Conservation (phyloP, 1,139 yeast genomes). For the Candida pseudocylindracea region DNA sequence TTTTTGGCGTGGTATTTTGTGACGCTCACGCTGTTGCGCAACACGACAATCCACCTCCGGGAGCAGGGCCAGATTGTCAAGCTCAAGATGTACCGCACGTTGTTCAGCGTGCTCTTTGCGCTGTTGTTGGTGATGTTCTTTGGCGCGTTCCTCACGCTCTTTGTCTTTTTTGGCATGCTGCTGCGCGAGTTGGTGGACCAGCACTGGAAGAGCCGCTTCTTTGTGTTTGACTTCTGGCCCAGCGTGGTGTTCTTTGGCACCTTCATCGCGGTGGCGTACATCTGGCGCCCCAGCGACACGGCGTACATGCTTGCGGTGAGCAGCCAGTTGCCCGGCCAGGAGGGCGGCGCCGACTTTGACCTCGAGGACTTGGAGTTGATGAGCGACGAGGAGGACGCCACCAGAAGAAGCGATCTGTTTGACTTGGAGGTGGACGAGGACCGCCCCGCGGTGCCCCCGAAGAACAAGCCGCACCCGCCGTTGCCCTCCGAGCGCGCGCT, state of each 20-base stretch:
- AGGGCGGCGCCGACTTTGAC: constrained; percentile 47
- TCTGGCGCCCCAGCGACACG: constrained; percentile 96
- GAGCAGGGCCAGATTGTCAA: constrained; percentile 87
- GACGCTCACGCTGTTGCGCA: constrained; percentile 50
- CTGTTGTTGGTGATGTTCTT: constrained; percentile 27
- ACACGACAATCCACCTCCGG: constrained; percentile 50
- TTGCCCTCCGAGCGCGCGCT: too few relatives aligned
- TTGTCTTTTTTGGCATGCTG: constrained; percentile 54
- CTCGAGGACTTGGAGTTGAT: constrained; percentile 51
- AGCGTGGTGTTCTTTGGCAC: constrained; percentile 70
- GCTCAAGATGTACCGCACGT: constrained; percentile 60
- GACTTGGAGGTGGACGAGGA: too few relatives aligned
- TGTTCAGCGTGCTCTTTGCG: constrained; percentile 52
- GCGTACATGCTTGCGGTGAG: constrained; percentile 90
- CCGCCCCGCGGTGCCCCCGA: too few relatives aligned
- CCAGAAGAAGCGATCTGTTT: constrained; percentile 1
- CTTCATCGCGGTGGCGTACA: constrained; percentile 65
- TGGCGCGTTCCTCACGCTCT: constrained; percentile 50
- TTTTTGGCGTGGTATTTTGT: constrained; percentile 55
- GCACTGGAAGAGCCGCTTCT: constrained; percentile 85
- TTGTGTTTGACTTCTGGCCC: constrained; percentile 88
- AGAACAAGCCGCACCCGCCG: too few relatives aligned
- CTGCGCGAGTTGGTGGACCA: constrained; percentile 59
- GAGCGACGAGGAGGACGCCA: constrained; percentile 23
- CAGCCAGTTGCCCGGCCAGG: constrained; percentile 60